Evolutionary conservation across 495 filamentous ascomycete species (phyloP).

Genomic region (Penicillium atrosanguineum): DNA sequence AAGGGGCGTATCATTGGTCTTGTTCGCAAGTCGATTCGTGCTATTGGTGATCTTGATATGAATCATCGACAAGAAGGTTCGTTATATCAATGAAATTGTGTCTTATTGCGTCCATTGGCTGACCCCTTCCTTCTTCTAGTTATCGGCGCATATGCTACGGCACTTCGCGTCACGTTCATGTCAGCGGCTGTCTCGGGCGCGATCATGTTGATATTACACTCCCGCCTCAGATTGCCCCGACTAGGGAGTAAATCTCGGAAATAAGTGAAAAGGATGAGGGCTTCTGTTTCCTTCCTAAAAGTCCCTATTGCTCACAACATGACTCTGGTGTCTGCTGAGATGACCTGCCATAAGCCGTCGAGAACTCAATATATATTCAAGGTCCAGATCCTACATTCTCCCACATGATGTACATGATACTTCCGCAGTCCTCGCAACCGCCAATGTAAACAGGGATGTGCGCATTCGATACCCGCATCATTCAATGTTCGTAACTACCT

Average conservation of each 20-base stretch:
- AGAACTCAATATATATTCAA: no score
- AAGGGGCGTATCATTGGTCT: conserved; percentile 50
- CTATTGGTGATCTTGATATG: conserved; percentile 47
- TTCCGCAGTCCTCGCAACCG: no score
- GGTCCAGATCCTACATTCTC: no score
- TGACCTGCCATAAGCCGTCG: no score
- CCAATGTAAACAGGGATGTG: no score
- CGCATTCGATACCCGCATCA: no score
- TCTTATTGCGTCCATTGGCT: neutral
- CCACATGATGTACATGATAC: neutral
- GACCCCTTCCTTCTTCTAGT: conserved; percentile 36
- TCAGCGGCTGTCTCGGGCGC: conserved; percentile 49
- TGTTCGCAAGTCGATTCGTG: conserved; percentile 54
- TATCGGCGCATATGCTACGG: conserved; percentile 55
- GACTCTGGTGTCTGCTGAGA: no score
- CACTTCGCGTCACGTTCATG: conserved; percentile 55
- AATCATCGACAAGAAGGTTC: conserved; percentile 52
- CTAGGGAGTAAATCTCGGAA: conserved; percentile 42
- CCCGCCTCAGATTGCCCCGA: conserved; percentile 52
- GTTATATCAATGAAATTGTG: neutral
- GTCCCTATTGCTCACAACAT: no score
- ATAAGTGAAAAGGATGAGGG: neutral
- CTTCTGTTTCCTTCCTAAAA: no score
- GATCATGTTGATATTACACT: conserved; percentile 48
- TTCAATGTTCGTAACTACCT: no score